Base-by-base conservation (phyloP, 176 grass and related monocot genomes). In the Carex scoparia region DNA sequence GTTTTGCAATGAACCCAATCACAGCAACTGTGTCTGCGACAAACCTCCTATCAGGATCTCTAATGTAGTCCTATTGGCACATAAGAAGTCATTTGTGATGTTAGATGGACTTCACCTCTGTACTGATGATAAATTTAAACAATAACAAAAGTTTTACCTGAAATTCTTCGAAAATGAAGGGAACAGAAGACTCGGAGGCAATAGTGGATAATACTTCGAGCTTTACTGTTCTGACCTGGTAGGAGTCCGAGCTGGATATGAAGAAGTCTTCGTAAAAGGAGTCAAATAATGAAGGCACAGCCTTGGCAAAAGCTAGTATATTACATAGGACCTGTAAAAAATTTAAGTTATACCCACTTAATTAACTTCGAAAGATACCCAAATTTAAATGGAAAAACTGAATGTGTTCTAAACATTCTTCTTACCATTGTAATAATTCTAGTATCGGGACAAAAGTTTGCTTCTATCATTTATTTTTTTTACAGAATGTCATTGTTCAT, bases 31-130 rank as follows among this genome's bases (percentile, higher is more conserved):
- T 93, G 87, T 98, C 95, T 68, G 91, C 93, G 30, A 90, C 93
- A 90, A 98, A 98, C 91, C 91, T 95, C 87, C 95, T 98, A 89
- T 98, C 85, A 1, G 88, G 91, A 84, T 95, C 95, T 88, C 84
- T 98, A 82, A 98, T 92, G 73, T 98, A 98, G 88, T 98, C 93
- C 95, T 98, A 87, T 56, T 81, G 90, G 65, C 7, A 92, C 75
- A 78, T 62, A 38, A 88, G 80, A 82, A 90, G 49, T 73, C 82
- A 65, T 28, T 12, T 59, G 56, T 12, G 12, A 62, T 62, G 38
- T 44, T 81, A 80, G 14, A 44, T 16, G 15, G 19, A 54, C 62
- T 84, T 71, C 48, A 35, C 23, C 19, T 71, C 14, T 15, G 46
- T 72, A 35, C 37, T 56, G 65, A 19, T 72, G 46, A 69, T 72